Conservation (phyloP, 371 early-diverging fungal genomes). For the Dinochytrium kinnereticum region DNA sequence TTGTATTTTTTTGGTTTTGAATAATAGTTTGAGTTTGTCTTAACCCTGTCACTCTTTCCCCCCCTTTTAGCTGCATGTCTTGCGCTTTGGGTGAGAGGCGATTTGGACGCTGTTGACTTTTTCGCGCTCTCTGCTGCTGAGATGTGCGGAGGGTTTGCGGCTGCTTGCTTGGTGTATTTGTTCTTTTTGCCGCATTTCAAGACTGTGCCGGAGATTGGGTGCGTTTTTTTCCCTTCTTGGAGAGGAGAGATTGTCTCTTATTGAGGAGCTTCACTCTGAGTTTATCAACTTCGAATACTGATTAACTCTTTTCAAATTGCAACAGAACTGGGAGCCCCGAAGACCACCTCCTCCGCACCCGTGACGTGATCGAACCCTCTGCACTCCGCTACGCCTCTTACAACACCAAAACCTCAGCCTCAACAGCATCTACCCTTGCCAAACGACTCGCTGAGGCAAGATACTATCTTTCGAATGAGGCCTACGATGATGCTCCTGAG, state of each 20-base stretch:
- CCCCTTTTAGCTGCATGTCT: constrained; percentile 29
- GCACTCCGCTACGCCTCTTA: constrained; percentile 39
- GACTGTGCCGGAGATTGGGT: constrained; percentile 29
- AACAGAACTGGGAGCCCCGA: constrained; percentile 7
- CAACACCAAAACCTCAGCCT: constrained; percentile 16
- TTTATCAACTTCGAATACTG: neutral
- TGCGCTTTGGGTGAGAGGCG: constrained; percentile 28
- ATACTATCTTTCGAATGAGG: constrained; percentile 33
- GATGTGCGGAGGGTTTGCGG: constrained; percentile 32
- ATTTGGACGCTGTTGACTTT: constrained; percentile 21
- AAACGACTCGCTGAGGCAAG: constrained; percentile 19
- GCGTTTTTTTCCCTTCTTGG: neutral
- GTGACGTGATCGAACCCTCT: constrained; percentile 29
- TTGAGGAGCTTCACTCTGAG: too few relatives aligned
- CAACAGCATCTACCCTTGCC: neutral
- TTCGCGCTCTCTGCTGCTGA: constrained; percentile 27
- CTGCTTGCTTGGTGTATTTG: constrained; percentile 25
- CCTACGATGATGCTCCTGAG: constrained; percentile 27
- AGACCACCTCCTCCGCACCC: constrained; percentile 29
- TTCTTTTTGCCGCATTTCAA: constrained; percentile 36
- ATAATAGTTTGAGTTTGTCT: neutral
- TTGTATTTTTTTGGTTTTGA: neutral
- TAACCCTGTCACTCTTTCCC: neutral
- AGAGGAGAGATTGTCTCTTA: too few relatives aligned
- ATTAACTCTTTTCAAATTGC: neutral